Evolutionary conservation across 2,329 filamentous ascomycete genomes (phyloP).

Genomic region (Beauveria sp.): DNA sequence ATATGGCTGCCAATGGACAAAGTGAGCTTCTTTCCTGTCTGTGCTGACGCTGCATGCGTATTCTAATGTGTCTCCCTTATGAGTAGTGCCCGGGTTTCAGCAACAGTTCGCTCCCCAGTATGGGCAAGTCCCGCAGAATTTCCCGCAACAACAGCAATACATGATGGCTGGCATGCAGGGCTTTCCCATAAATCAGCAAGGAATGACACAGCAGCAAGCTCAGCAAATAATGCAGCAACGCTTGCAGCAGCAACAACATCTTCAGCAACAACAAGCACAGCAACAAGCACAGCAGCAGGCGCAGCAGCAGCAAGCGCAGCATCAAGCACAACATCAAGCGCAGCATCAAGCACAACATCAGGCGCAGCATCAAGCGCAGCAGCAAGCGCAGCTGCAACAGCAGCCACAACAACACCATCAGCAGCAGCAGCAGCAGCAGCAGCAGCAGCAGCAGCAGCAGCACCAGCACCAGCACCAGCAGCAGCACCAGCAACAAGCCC

Average conservation of each 20-base stretch:
- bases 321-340: too few species aligned
- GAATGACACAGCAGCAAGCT: slow-evolving; percentile 40
- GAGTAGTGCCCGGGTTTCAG: slow-evolving; percentile 48
- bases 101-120: slow-evolving; percentile 54
- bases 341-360: too few species aligned
- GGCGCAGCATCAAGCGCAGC: slow-evolving; percentile 17
- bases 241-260: slow-evolving; percentile 19
- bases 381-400: slow-evolving; percentile 19
- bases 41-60: neutral
- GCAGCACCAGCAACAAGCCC: slow-evolving; percentile 25
- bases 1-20: slow-evolving; percentile 52
- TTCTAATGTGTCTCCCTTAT: neutral
- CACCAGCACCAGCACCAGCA: slow-evolving; percentile 34
- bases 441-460: slow-evolving; percentile 35
- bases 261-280: slow-evolving; percentile 12
- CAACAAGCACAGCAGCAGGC: too few species aligned
- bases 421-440: slow-evolving; percentile 31
- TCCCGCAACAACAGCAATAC: slow-evolving; percentile 31
- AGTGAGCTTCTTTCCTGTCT: slow-evolving; percentile 35
- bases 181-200: slow-evolving; percentile 47
- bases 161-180: slow-evolving; percentile 51
- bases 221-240: slow-evolving; percentile 38
- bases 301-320: too few species aligned
- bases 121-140: slow-evolving; percentile 42
- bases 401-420: slow-evolving; percentile 20